Evolutionary conservation across 148 eudicot species (phyloP).

Genomic region (Linanthus parryae): DNA sequence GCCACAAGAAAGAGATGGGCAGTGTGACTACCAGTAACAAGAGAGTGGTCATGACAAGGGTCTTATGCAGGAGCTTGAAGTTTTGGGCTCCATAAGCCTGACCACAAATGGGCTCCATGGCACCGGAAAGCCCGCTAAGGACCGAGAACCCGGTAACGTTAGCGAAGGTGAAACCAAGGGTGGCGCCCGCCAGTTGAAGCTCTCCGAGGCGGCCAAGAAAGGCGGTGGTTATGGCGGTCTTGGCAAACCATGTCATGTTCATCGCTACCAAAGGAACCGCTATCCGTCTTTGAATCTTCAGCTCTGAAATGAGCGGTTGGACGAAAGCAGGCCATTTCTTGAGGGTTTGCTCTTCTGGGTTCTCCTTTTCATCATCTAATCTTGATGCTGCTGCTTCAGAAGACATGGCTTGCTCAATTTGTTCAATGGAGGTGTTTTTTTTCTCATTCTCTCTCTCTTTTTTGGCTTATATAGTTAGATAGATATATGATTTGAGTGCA

Average conservation of each 20-base stretch:
- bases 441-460: no score
- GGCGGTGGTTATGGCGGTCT: constrained; percentile 58
- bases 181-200: constrained; percentile 67
- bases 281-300: constrained; percentile 45
- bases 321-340: constrained; percentile 18
- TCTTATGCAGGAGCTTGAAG: constrained; percentile 70
- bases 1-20: constrained; percentile 68
- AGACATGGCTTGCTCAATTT: no score
- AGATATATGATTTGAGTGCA: constrained; percentile 19
- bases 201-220: constrained; percentile 76
- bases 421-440: no score
- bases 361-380: no score
- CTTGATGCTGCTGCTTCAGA: no score
- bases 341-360: no score
- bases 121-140: constrained; percentile 61
- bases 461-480: no score
- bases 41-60: constrained; percentile 56
- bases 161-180: constrained; percentile 71
- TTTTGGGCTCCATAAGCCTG: constrained; percentile 84
- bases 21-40: constrained; percentile 41
- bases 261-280: constrained; percentile 50
- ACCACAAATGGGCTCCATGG: constrained; percentile 95
- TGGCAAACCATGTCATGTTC: constrained; percentile 72
- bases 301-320: constrained; percentile 26
- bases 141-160: constrained; percentile 85